Evolutionary conservation across 129 eudicot species (phyloP), one percentile per base, ranked within the genome.

Genomic region (Smallanthus sonchifolius): DNA sequence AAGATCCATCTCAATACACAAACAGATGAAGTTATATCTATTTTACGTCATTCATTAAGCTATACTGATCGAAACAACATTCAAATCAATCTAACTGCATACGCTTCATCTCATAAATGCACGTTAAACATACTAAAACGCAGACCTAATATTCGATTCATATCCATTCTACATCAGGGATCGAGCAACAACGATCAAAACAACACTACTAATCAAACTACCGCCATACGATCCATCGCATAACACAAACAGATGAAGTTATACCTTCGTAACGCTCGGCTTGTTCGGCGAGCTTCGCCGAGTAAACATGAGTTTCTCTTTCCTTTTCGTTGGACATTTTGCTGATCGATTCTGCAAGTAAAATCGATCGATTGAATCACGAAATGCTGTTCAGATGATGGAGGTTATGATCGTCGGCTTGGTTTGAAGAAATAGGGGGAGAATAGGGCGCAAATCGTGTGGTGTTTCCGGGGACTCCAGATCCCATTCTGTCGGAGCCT

Each of bases 261-360:
- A 65, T 61, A 87, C 98, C 98, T 60, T 89, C 96, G 42, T 89
- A 92, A 73, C 98, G 98, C 75, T 92, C 96, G 59, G 98, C 98
- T 82, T 92, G 97, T 84, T 92, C 97, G 47, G 96, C 85, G 20
- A 89, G 96, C 87, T 92, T 92, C 51, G 97, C 97, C 90, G 89
- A 35, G 88, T 89, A 92, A 55, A 92, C 98, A 75, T 89, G 98
- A 71, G 85, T 87, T 69, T 89, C 96, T 84, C 98, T 86, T 70
- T 92, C 98, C 82, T 85, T 89, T 30, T 92, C 94, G 47, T 85
- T 77, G 61, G 98, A 77, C 96, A 92, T 89, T 83, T 67, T 81
- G 68, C 19, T 60, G 76, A 59, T 69, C 11, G 80, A 30, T 47
- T 59, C 70, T 69, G 52, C 79, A 38, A 75, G 63, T 43, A 36